phyloP scores from a whole-genome alignment of 768 basidiomycete species.

The Kwoniella sp. region DNA sequence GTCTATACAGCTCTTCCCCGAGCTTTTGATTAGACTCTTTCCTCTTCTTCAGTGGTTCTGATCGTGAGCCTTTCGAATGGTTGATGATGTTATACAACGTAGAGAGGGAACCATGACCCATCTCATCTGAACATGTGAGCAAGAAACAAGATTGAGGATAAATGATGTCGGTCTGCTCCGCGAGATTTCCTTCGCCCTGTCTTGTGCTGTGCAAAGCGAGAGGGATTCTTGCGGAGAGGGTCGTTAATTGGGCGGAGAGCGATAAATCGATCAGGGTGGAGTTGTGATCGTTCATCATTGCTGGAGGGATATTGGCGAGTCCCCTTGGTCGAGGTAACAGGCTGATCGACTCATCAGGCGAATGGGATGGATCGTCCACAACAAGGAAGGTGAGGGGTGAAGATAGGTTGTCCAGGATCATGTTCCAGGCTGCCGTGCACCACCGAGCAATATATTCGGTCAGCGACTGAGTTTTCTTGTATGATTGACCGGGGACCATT shows the following conservation, averaged over 20 bases:
- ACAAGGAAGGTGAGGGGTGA: constrained; percentile 18
- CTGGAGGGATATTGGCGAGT: constrained; percentile 20
- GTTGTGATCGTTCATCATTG: constrained; percentile 30
- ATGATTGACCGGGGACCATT: not conserved
- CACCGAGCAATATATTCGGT: not conserved
- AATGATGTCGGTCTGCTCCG: constrained; percentile 3
- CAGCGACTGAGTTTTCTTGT: not conserved
- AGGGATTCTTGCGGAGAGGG: constrained; percentile 3
- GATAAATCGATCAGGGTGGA: constrained; percentile 34
- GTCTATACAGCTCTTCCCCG: constrained; percentile 21
- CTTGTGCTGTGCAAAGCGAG: constrained; percentile 6
- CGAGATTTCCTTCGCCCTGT: not conserved
- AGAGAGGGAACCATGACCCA: not conserved
- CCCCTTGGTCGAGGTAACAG: constrained; percentile 9
- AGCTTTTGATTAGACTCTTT: constrained; percentile 1
- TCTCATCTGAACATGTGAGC: not conserved
- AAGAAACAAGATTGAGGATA: constrained; percentile 24
- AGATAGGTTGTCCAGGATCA: constrained; percentile 4
- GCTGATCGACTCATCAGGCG: not conserved
- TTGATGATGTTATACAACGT: constrained; percentile 11
- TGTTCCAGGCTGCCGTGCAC: constrained; percentile 24
- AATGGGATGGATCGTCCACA: constrained; percentile 3
- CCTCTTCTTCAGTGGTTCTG: not conserved
- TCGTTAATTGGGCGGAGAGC: constrained; percentile 13
- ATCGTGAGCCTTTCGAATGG: not conserved